Evolutionary conservation across 179 eudicot species (phyloP).

Genomic region (Beta lomatogona): DNA sequence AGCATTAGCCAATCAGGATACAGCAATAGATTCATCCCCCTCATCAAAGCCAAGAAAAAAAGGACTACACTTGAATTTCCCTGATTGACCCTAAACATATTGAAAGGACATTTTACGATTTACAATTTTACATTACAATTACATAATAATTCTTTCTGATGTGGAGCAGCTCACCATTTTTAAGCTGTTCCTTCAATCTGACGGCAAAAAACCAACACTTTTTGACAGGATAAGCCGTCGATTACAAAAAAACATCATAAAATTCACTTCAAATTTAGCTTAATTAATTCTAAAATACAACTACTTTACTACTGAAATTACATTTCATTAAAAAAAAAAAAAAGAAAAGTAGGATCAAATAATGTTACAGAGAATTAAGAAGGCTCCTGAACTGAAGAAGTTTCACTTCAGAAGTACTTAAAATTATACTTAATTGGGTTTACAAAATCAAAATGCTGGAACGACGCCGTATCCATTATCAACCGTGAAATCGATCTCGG

Average conservation of each 20-base stretch:
- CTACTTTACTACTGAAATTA: too few species aligned
- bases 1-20: slow-evolving; percentile 22
- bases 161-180: neutral
- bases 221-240: neutral
- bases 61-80: neutral
- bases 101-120: slow-evolving; percentile 2
- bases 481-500: slow-evolving; percentile 22
- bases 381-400: slow-evolving; percentile 4
- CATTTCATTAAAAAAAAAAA: too few species aligned
- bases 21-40: slow-evolving; percentile 29
- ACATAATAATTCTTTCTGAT: neutral
- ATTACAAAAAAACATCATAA: neutral
- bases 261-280: neutral
- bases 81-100: neutral
- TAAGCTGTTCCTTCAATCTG: neutral
- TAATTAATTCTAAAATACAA: neutral
- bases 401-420: neutral
- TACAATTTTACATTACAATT: neutral
- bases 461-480: slow-evolving; percentile 44
- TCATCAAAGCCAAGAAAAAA: slow-evolving; percentile 1
- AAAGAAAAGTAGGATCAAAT: neutral
- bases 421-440: neutral
- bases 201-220: neutral
- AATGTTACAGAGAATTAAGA: neutral
- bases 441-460: slow-evolving; percentile 30